phyloP scores from a whole-genome alignment of 495 filamentous ascomycete genomes.

The Aspergillus homomorphus region DNA sequence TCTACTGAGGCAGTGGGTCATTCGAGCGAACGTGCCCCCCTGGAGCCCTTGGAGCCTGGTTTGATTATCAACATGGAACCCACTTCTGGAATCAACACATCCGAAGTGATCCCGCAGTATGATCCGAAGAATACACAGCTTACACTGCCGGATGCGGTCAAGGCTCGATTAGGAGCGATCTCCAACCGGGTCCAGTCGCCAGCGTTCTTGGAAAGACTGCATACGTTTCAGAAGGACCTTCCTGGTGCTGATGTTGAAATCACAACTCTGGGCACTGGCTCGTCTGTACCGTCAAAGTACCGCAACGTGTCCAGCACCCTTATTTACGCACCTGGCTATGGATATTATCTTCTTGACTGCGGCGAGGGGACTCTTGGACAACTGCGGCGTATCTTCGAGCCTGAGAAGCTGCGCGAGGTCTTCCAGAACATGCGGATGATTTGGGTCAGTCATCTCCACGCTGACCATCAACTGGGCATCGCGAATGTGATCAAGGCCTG shows the following conservation, averaged over 20 bases:
- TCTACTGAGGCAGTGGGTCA: slow-evolving; percentile 8
- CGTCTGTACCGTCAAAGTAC: slow-evolving; percentile 82
- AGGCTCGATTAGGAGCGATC: slow-evolving; percentile 31
- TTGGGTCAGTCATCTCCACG: slow-evolving; percentile 94
- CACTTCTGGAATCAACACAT: slow-evolving; percentile 49
- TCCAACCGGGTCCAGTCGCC: slow-evolving; percentile 25
- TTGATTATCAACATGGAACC: slow-evolving; percentile 65
- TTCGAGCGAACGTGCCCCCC: slow-evolving; percentile 18
- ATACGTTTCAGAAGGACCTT: slow-evolving; percentile 48
- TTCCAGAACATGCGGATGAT: slow-evolving; percentile 76
- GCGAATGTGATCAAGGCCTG: slow-evolving; percentile 74
- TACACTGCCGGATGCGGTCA: slow-evolving; percentile 45
- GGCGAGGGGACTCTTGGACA: slow-evolving; percentile 96
- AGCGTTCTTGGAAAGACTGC: slow-evolving; percentile 30
- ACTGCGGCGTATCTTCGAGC: slow-evolving; percentile 67
- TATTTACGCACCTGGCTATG: slow-evolving; percentile 74
- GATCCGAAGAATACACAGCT: slow-evolving; percentile 42
- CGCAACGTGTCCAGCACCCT: slow-evolving; percentile 92
- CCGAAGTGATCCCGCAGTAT: slow-evolving; percentile 48
- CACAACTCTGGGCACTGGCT: slow-evolving; percentile 85
- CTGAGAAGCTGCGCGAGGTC: slow-evolving; percentile 60
- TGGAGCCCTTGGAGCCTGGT: slow-evolving; percentile 45
- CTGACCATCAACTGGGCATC: slow-evolving; percentile 92
- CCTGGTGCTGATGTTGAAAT: slow-evolving; percentile 75
- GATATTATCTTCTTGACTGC: slow-evolving; percentile 83